Conservation (phyloP, 2,329 filamentous ascomycete genomes). For the Colletotrichum sp. region DNA sequence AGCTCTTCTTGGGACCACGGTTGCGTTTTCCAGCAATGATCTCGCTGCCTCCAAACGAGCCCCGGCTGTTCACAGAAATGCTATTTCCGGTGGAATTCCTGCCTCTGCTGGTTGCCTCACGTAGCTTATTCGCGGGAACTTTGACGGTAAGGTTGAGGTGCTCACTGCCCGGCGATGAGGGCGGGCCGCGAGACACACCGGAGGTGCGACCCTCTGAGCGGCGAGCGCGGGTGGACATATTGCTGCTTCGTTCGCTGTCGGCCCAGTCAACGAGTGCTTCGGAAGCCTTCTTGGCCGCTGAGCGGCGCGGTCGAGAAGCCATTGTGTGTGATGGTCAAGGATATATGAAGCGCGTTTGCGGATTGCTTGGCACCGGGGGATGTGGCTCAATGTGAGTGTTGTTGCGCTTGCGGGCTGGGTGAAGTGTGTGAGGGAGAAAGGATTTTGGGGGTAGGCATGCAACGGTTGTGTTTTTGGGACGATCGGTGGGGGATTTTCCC, state of each 20-base stretch:
- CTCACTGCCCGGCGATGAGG: constrained; percentile 48
- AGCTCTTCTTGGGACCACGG: constrained; percentile 62
- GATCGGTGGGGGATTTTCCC: constrained; percentile 1
- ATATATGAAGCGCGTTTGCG: not conserved
- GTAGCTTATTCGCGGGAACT: constrained; percentile 55
- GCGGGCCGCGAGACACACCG: constrained; percentile 48
- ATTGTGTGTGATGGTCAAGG: constrained; percentile 33
- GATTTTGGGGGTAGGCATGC: not conserved
- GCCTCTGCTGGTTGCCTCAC: constrained; percentile 50
- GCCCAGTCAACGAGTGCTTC: constrained; percentile 51
- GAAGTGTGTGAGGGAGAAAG: constrained; percentile 1
- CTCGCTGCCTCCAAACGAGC: constrained; percentile 48
- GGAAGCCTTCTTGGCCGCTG: constrained; percentile 46
- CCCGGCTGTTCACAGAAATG: constrained; percentile 31
- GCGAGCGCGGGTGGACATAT: constrained; percentile 56
- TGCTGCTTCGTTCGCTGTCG: constrained; percentile 50
- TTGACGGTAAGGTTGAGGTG: constrained; percentile 59
- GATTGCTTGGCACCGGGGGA: not conserved
- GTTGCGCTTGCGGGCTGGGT: not conserved
- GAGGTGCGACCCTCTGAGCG: constrained; percentile 52
- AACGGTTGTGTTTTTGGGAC: not conserved
- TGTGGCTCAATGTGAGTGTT: not conserved
- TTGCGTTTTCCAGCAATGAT: constrained; percentile 57
- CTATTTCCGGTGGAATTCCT: constrained; percentile 33
- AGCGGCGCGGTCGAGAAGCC: constrained; percentile 53